Percentiles rank a stretch among this genome's conserved stretches.
Conservation (phyloP, 805 yeast genomes). For the Zygosaccharomyces bailii region DNA sequence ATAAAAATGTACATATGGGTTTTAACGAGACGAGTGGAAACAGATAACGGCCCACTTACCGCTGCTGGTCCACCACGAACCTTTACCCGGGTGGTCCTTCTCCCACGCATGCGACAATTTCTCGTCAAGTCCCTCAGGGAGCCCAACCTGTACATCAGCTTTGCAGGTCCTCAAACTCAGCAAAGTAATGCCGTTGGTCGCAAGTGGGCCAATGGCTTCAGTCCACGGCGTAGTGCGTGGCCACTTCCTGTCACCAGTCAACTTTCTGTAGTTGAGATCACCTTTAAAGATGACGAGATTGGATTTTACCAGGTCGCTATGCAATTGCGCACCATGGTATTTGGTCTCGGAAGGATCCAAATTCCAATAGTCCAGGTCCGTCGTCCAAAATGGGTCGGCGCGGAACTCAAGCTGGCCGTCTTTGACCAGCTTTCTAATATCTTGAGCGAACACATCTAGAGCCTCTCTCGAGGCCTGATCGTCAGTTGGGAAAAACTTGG, state of each 20-base stretch:
- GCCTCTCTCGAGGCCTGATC: constrained; percentile 36
- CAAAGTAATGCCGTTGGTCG: constrained; percentile 57
- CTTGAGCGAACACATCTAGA: constrained; percentile 46
- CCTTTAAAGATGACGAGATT: constrained; percentile 85
- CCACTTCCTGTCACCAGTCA: constrained; percentile 92
- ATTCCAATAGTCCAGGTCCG: constrained; percentile 70
- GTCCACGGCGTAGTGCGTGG: constrained; percentile 70
- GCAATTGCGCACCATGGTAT: constrained; percentile 54
- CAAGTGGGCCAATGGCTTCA: constrained; percentile 66
- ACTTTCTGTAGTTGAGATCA: constrained; percentile 90
- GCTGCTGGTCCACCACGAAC: constrained; percentile 77
- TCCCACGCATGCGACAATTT: constrained; percentile 61
- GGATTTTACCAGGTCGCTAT: constrained; percentile 58
- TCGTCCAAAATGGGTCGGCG: constrained; percentile 84
- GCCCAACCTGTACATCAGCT: constrained; percentile 92
- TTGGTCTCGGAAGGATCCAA: constrained; percentile 49
- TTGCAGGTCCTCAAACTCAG: constrained; percentile 88
- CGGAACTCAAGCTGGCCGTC: constrained; percentile 49
- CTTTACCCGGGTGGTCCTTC: constrained; percentile 55
- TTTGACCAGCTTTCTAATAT: constrained; percentile 42
- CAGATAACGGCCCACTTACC: constrained; percentile 95
- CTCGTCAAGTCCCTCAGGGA: constrained; percentile 68
- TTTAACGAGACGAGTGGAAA: constrained; percentile 29
- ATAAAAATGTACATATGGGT: constrained; percentile 3
- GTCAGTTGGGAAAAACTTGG: constrained; percentile 44